Evolutionary conservation across 139 green algal species (phyloP).

Genomic region (Tetradesmus obliquus): DNA sequence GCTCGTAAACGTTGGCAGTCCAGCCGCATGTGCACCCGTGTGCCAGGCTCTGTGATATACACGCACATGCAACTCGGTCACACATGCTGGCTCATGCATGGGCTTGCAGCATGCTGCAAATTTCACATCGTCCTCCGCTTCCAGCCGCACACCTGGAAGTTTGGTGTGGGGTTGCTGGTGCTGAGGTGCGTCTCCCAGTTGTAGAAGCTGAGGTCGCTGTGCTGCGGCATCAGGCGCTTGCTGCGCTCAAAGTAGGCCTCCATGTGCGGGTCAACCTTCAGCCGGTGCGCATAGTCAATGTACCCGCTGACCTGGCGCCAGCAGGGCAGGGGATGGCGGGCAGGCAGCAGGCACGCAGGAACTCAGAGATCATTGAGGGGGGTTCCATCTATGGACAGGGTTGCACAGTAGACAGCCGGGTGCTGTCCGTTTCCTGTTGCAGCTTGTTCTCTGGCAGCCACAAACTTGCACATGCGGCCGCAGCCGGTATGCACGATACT

Average conservation of each 20-base stretch:
- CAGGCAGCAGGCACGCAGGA: not conserved
- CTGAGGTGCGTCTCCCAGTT: slow-evolving; percentile 94
- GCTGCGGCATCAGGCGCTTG: slow-evolving; percentile 82
- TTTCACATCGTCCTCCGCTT: not conserved
- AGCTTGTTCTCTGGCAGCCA: too few species aligned
- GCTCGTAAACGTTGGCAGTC: too few species aligned
- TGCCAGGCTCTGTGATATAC: not conserved
- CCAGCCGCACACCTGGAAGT: slow-evolving; percentile 78
- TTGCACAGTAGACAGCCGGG: too few species aligned
- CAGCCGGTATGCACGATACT: too few species aligned
- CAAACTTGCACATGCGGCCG: too few species aligned
- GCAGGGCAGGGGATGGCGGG: not conserved
- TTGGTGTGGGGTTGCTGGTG: slow-evolving; percentile 82
- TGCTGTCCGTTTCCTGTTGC: too few species aligned
- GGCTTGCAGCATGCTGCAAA: not conserved
- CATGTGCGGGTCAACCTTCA: slow-evolving; percentile 76
- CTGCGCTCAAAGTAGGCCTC: slow-evolving; percentile 83
- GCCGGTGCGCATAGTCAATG: slow-evolving; percentile 88
- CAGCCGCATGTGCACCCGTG: too few species aligned
- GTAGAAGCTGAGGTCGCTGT: slow-evolving; percentile 91
- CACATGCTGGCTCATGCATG: not conserved
- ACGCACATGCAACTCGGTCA: not conserved
- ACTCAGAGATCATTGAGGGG: not conserved
- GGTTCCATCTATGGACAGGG: too few species aligned
- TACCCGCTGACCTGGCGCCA: slow-evolving; percentile 86